Evolutionary conservation across 169 alveolate genomes (phyloP).

Genomic region (Eimeria acervulina): DNA sequence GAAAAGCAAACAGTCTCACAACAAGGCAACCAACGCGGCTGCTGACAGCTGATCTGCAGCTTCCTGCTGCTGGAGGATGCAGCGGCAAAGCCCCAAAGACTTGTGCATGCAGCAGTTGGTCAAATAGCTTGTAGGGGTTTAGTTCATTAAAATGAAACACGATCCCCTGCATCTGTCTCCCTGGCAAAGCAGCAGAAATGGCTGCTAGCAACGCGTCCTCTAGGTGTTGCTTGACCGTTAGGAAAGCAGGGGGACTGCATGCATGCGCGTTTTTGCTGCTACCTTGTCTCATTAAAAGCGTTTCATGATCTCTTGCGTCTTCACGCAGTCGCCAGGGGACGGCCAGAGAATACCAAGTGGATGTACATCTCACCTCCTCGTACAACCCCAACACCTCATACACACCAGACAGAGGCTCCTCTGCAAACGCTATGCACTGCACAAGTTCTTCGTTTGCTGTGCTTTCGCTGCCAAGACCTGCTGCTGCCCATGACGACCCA

Average conservation of each 20-base stretch:
- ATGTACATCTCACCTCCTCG: conserved; percentile 35
- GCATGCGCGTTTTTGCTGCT: not conserved
- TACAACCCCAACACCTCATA: conserved; percentile 13
- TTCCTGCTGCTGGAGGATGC: not conserved
- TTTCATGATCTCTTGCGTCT: not conserved
- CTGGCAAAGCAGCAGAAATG: conserved; percentile 3
- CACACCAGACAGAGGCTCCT: not conserved
- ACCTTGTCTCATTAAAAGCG: not conserved
- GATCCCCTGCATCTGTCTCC: conserved; percentile 1
- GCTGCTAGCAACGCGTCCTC: not conserved
- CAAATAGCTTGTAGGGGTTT: not conserved
- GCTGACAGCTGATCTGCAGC: not conserved
- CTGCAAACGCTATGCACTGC: conserved; percentile 6
- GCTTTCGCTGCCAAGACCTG: not conserved
- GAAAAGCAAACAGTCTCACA: conserved; percentile 18
- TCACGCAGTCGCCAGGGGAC: too few relatives aligned
- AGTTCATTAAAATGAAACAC: not conserved
- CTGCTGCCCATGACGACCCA: not conserved
- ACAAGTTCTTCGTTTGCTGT: not conserved
- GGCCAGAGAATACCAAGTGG: not conserved
- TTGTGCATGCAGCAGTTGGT: conserved; percentile 9
- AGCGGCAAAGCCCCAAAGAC: conserved; percentile 11
- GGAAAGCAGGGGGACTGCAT: not conserved
- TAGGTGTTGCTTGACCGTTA: not conserved
- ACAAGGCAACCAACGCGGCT: conserved; percentile 36